Base-by-base conservation (phyloP, 129 eudicot genomes). In the Tagetes patula region DNA sequence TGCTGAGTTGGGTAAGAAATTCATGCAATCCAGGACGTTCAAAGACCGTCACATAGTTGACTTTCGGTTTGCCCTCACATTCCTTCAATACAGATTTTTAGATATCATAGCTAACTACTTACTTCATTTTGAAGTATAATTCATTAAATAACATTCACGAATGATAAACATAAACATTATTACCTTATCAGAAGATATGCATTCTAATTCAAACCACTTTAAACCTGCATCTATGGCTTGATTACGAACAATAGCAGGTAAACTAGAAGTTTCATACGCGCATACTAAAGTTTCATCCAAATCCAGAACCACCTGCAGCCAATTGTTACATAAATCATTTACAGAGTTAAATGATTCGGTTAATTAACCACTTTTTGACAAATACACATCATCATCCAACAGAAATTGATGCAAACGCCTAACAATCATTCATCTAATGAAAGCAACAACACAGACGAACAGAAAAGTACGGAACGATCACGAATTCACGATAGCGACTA, bases 251-350 rank as follows among this genome's bases (percentile, higher is more conserved):
- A 84, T 70, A 61, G 91, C 83, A 72, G 99, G 99, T 71, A 95
- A 83, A 79, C 91, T 95, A 14, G 94, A 88, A 46, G 97, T 88
- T 77, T 95, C 99, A 75, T 95, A 95, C 4, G 99, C 96, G 75
- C 99, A 95, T 0, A 95, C 94, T 64, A 95, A 63, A 71, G 99
- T 95, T 77, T 95, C 99, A 77, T 95, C 99, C 88, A 95, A 86
- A 78, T 95, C 99, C 54, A 95, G 97, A 83, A 95, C 99, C 71
- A 95, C 97, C 99, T 95, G 87, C 82, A 83, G 48, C 69, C 67
- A 80, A 73, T 69, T 69, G 74, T 36, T 56, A 4, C 43, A 71
- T 41, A 38, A 46, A 43, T 45, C 67, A 37, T 37, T 43, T 10
- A 70, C 27, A 14, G 52, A 46, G 66, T 46, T 65, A 75, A 71